Base-by-base conservation (phyloP, 2,329 filamentous ascomycete species). In the Hypomyces perniciosus region DNA sequence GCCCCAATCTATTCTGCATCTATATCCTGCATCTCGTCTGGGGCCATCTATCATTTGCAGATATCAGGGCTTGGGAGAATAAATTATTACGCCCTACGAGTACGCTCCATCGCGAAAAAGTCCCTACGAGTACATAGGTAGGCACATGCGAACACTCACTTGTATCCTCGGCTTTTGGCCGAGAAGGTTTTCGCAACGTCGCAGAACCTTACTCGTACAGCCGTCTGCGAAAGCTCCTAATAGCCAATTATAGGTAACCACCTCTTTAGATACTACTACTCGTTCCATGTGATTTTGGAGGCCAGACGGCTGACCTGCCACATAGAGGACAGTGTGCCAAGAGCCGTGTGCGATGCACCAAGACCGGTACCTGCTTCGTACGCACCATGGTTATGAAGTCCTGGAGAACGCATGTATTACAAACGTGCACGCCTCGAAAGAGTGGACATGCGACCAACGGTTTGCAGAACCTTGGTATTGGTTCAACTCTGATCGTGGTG, bases 141-240 rank as follows among this genome's bases (percentile, higher is more conserved):
- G 47, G 44, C 44, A 44, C 47, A 48, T 40, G 35, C 40, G 33
- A 9, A 52, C 28, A 33, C 47, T 42, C 33, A 10, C 34, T 20
- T n/a, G 10, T 28, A 34, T 35, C 34, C 34, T 52, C 50, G 50
- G 50, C 50, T 50, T 52, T 52, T 50, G 50, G 20, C 46, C 50
- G 50, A 52, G 46, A 13, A 28, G 29, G 29, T 49, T 46, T 31
- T 43, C 33, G 44, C 44, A 44, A 52, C 50, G 50, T 48, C 50
- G 47, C 44, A 34, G 13, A 52, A 27, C 44, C 39, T 42, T 9
- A 20, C 20, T 20, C 20, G 20, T 20, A 20, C 20, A 20, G 20
- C 20, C 20, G 20, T 20, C 20, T 20, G 20, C 20, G 20, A 20
- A 20, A 20, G 20, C 20, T 20, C 20, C 20, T 20, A 27, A 8